Conservation (phyloP, 768 basidiomycete genomes). For the Mrakia frigida region DNA sequence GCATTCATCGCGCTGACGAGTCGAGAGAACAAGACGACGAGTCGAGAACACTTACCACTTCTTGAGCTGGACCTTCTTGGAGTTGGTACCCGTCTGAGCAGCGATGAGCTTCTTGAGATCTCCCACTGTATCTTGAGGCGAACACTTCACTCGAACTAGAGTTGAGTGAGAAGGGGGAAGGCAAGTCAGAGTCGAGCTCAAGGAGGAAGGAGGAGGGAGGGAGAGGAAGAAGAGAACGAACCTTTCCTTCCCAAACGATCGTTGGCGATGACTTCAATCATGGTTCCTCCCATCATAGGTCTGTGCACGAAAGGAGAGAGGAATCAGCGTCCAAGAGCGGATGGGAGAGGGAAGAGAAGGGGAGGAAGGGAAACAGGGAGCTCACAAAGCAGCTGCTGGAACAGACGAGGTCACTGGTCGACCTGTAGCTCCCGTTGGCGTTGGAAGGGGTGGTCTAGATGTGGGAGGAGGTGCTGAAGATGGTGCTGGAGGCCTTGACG, state of each 20-base stretch:
- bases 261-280: slow-evolving; percentile 78
- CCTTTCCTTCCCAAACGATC: slow-evolving; percentile 93
- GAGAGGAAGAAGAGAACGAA: slow-evolving; percentile 40
- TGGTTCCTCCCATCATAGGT: slow-evolving; percentile 31
- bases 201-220: background rate
- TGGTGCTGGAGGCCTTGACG: background rate
- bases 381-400: slow-evolving; percentile 18
- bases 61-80: slow-evolving; percentile 80
- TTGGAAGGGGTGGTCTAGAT: slow-evolving; percentile 7
- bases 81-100: slow-evolving; percentile 87
- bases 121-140: slow-evolving; percentile 87
- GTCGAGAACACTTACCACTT: slow-evolving; percentile 66
- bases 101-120: slow-evolving; percentile 96
- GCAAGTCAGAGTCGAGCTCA: background rate
- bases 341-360: slow-evolving; percentile 19
- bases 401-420: background rate
- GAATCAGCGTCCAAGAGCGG: no score
- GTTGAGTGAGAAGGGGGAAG: background rate
- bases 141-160: slow-evolving; percentile 86
- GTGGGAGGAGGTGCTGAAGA: slow-evolving; percentile 1
- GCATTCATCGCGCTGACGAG: background rate
- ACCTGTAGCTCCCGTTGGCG: background rate
- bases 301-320: background rate
- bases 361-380: slow-evolving; percentile 31
- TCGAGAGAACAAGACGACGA: background rate